These are phyloP conservation scores for Xylariomycetidae sp. DNA, from an alignment of 2,329 filamentous ascomycete genomes.

Conservation along the genomic window DNA sequence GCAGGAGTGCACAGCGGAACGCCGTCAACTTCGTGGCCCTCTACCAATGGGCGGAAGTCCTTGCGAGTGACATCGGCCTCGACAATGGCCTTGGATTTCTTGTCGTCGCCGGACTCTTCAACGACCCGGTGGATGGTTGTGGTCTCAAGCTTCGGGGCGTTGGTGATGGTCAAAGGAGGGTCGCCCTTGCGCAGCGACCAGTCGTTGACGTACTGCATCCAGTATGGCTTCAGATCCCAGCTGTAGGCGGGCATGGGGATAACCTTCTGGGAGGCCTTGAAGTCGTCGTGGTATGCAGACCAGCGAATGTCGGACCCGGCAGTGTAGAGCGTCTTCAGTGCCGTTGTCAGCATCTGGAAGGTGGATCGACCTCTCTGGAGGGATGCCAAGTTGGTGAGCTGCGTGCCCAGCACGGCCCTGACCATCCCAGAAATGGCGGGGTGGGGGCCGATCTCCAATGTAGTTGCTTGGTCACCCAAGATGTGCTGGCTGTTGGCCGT, in stretches of 20 bases:
- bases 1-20: slow-evolving; percentile 30
- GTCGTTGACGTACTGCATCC: slow-evolving; percentile 41
- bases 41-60: slow-evolving; percentile 49
- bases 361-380: slow-evolving; percentile 7
- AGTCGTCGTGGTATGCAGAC: slow-evolving; percentile 51
- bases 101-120: slow-evolving; percentile 29
- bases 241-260: slow-evolving; percentile 53
- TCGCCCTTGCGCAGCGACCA: slow-evolving; percentile 58
- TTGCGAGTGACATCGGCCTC: slow-evolving; percentile 49
- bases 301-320: slow-evolving; percentile 40
- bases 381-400: slow-evolving; percentile 3
- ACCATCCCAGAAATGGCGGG: slow-evolving; percentile 14
- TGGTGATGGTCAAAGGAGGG: slow-evolving; percentile 20
- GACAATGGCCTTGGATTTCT: slow-evolving; percentile 41
- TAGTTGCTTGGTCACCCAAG: slow-evolving; percentile 16
- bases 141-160: slow-evolving; percentile 6
- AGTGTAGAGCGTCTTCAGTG: slow-evolving; percentile 39
- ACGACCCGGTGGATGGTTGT: slow-evolving; percentile 20
- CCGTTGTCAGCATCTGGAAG: slow-evolving; percentile 43
- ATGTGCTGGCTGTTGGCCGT: slow-evolving; percentile 5
- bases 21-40: slow-evolving; percentile 26
- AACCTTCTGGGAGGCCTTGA: slow-evolving; percentile 45
- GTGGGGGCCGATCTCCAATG: slow-evolving; percentile 13
- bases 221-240: slow-evolving; percentile 57
- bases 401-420: slow-evolving; percentile 5